Conservation (phyloP, 768 basidiomycete species). For the Suillus bovinus region DNA sequence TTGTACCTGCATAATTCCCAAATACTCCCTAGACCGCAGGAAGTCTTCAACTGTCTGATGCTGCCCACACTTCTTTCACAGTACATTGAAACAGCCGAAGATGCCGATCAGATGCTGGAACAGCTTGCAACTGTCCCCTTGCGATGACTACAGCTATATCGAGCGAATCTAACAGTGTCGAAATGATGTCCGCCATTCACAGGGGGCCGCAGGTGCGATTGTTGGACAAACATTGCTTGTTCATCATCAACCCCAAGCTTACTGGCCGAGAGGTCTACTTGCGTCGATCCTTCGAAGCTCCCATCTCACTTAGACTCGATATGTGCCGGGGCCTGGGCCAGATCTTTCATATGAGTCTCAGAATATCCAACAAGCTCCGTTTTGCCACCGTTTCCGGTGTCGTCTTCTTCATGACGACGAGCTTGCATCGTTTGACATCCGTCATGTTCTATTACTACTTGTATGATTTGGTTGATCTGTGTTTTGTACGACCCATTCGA, state of each 20-base stretch:
- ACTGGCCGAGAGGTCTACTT: slow-evolving; percentile 55
- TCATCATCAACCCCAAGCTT: slow-evolving; percentile 52
- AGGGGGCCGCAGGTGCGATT: slow-evolving; percentile 17
- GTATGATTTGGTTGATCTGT: slow-evolving; percentile 44
- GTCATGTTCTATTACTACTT: slow-evolving; percentile 43
- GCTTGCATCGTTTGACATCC: slow-evolving; percentile 54
- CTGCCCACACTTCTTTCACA: slow-evolving; percentile 39
- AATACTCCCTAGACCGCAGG: slow-evolving; percentile 43
- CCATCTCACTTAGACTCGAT: slow-evolving; percentile 61
- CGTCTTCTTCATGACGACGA: slow-evolving; percentile 36
- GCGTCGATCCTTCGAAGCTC: slow-evolving; percentile 61
- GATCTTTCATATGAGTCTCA: slow-evolving; percentile 5
- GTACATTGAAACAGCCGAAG: not conserved
- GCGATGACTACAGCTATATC: slow-evolving; percentile 24
- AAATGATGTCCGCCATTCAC: slow-evolving; percentile 35
- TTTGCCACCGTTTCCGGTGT: not conserved
- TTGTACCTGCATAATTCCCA: slow-evolving; percentile 30
- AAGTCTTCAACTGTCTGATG: slow-evolving; percentile 28
- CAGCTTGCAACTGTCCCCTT: slow-evolving; percentile 42
- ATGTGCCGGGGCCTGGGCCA: slow-evolving; percentile 30
- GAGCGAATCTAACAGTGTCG: slow-evolving; percentile 47
- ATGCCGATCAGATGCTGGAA: not conserved
- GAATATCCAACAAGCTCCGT: slow-evolving; percentile 15
- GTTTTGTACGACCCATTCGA: slow-evolving; percentile 45
- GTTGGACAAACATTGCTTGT: slow-evolving; percentile 64